Evolutionary conservation across 805 yeast species (phyloP), one percentile per base, ranked within the genome.

Genomic region (Kodamaea hsintzibuensis): DNA sequence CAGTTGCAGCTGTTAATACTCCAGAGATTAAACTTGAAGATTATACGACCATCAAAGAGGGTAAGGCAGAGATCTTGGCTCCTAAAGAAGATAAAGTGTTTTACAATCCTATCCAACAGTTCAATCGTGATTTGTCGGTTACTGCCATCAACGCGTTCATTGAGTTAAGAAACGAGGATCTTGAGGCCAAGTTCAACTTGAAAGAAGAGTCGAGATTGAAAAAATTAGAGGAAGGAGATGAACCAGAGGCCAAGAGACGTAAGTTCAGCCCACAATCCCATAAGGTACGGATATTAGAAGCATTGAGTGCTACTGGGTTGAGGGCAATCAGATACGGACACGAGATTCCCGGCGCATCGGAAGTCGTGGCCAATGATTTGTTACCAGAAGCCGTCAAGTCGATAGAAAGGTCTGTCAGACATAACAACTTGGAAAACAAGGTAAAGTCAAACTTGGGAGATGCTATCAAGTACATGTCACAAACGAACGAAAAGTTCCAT

Each of bases 31-130:
- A 67, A 42, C 52, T 60, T 42, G 67, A 68, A 17, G 73, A 71
- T 45, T 74, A 60, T 58, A 65, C 67, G 42, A 63, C 71, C 19
- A 71, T 79, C 25, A 74, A 66, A 45, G 99, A 95, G 69, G 99
- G 99, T 1, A 75, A 80, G 53, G 98, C 98, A 12, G 81, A 85
- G 19, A 85, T 95, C 44, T 75, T 92, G 33, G 88, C 88, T 57
- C 93, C 96, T 3, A 86, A 89, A 62, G 85, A 85, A 48, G 91
- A 89, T 60, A 78, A 80, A 55, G 99, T 95, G 9, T 95, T 95
- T 66, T 95, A 95, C 72, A 95, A 95, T 67, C 98, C 96, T 8
- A 88, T 95, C 53, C 99, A 95, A 72, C 98, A 93, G 71, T 95
- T 91, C 72, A 95, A 95, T 70, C 81, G 99, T 62, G 99, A 95